Base-by-base conservation (phyloP, 129 eudicot species). In the Ambrosia artemisiifolia region DNA sequence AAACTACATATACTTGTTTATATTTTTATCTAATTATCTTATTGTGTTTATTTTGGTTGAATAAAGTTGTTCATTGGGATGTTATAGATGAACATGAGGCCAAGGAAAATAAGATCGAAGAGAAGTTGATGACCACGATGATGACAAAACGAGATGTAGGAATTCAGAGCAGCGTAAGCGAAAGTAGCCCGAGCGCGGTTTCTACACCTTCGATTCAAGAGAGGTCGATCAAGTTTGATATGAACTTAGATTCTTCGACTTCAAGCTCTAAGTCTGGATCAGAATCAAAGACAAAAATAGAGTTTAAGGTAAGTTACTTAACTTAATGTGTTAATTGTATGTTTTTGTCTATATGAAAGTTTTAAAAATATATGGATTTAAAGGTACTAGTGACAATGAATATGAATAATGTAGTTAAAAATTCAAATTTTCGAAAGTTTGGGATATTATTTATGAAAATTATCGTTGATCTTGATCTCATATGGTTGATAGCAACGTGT, bases 91-190 rank as follows among this genome's bases (percentile, higher is more conserved):
- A 77, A 79, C 64, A 71, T 63, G 72, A 84, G 66, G 19, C 76
- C 1, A 69, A 73, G 11, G 77, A 71, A 16, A 78, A 71, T 53
- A 78, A 71, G 60, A 30, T 71, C 9, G 77, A 78, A 51, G 73
- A 28, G 40, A 54, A 43, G 51, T 71, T 55, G 49, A 24, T 70
- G 43, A 30, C 33, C 35, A 70, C 19, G 64, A 70, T 70, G 67
- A 71, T 79, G 83, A 82, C 56, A 70, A 94, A 91, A 30, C 85
- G 88, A 70, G 96, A 90, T 54, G 82, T 82, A 16, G 98, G 96
- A 43, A 91, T 74, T 4, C 91, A 94, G 53, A 90, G 85, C 82
- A 76, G 80, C 16, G 49, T 77, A 2, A 76, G 75, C 35, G 67
- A 87, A 64, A 85, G 84, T 7, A 78, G 85, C 36, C 78, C 63